Evolutionary conservation across 495 filamentous ascomycete species (phyloP).

Genomic region (Trichoderma erinaceum): DNA sequence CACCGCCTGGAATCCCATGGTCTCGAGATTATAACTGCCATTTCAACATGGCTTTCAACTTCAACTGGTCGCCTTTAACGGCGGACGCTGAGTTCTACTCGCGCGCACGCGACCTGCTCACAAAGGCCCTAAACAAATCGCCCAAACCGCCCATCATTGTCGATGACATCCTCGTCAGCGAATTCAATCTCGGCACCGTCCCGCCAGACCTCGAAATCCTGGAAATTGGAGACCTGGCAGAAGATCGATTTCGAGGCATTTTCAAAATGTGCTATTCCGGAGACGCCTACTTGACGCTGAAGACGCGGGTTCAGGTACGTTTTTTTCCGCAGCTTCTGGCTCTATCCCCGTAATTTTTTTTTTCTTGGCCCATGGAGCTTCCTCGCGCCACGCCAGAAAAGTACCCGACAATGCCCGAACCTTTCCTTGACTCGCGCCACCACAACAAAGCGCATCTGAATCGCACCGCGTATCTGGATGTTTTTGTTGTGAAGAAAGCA

Average conservation of each 20-base stretch:
- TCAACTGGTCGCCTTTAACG: slow-evolving; percentile 99
- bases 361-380: background rate
- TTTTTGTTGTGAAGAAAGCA: background rate
- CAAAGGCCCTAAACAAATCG: slow-evolving; percentile 92
- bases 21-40: slow-evolving; percentile 22
- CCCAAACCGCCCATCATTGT: slow-evolving; percentile 98
- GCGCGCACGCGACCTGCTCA: slow-evolving; percentile 88
- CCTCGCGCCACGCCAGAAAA: slow-evolving; percentile 5
- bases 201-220: slow-evolving; percentile 92
- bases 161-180: slow-evolving; percentile 97
- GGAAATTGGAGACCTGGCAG: slow-evolving; percentile 93
- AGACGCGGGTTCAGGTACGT: slow-evolving; percentile 82
- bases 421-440: background rate
- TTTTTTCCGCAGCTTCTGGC: slow-evolving; percentile 12
- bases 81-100: slow-evolving; percentile 87
- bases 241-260: slow-evolving; percentile 94
- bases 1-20: slow-evolving; percentile 8
- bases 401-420: slow-evolving; percentile 13
- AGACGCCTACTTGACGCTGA: slow-evolving; percentile 89
- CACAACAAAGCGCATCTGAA: slow-evolving; percentile 2
- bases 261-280: slow-evolving; percentile 98
- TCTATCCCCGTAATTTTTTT: slow-evolving; percentile 9
- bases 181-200: slow-evolving; percentile 88
- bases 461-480: background rate
- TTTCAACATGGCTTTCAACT: slow-evolving; percentile 93